Base-by-base conservation (phyloP, 2,329 filamentous ascomycete species). In the Colletotrichum plurivorum region DNA sequence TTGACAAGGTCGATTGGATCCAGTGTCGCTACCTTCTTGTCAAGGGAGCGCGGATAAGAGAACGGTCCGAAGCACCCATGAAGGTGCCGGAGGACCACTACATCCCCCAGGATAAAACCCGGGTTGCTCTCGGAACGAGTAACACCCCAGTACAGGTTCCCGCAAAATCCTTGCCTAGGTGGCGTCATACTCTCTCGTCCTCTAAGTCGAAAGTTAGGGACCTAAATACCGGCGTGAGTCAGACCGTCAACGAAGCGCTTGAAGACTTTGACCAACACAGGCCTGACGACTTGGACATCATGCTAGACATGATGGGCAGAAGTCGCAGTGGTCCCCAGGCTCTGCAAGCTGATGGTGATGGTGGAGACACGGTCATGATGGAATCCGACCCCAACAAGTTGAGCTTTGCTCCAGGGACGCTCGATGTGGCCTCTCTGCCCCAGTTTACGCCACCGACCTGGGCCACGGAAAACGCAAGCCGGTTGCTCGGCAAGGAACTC, bases 1-100 rank as follows among this genome's bases (percentile, higher is more conserved):
- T 97, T 1, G 78, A 87, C 27, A 84, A 94, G 52, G 81, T 92
- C 10, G 92, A 97, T 75, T 98, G 95, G 95, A 94, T 97, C 68
- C 94, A 97, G 75, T 94, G 94, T 27, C 88, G 94, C 51, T 97
- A 97, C 78, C 84, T 98, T 2, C 93, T 97, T 73, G 89, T 84
- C 20, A 60, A 72, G 15, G 43, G 51, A 31, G 22, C n/a, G 56
- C 27, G 6, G 31, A 5, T 13, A 10, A 13, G 15, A 16, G 13
- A 20, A 46, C 41, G 15, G 12, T 13, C 41, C 41, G 18, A 45
- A 22, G 12, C 20, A 10, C 31, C 49, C n/a, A 20, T n/a, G 45
- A 7, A 1, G 9, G 46, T 8, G 18, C 22, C 43, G 25, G 13
- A 52, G 7, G 13, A 15, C 5, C 7, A 15, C 12, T 78, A 76